phyloP scores from a whole-genome alignment of 192 early-diverging fungal genomes.

The Coemansia sp. region DNA sequence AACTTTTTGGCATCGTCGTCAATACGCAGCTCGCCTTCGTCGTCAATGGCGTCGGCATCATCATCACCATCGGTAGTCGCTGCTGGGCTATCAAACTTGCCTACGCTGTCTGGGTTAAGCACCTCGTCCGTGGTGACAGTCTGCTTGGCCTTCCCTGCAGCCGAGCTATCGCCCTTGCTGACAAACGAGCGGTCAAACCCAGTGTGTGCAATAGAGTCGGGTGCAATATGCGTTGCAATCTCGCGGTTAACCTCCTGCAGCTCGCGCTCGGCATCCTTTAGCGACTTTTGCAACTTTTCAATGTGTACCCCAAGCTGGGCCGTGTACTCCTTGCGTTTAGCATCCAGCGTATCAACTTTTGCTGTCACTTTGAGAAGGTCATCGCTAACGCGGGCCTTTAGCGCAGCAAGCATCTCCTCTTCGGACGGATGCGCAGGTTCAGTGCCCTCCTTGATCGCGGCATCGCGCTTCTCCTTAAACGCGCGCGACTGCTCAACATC shows the following conservation, averaged over 20 bases:
- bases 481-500: constrained; percentile 43
- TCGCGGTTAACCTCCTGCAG: constrained; percentile 60
- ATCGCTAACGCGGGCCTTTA: constrained; percentile 52
- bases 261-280: constrained; percentile 51
- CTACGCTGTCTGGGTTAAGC: constrained; percentile 55
- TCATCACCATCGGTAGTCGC: constrained; percentile 49
- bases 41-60: constrained; percentile 58
- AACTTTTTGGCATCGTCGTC: constrained; percentile 61
- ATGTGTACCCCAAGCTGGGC: constrained; percentile 45
- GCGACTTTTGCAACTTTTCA: constrained; percentile 37
- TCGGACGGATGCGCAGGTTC: constrained; percentile 32
- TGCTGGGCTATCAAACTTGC: constrained; percentile 17
- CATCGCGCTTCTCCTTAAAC: constrained; percentile 48
- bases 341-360: constrained; percentile 20
- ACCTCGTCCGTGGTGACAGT: constrained; percentile 66
- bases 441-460: constrained; percentile 16
- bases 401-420: constrained; percentile 55
- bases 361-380: constrained; percentile 32
- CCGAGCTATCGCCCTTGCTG: constrained; percentile 12
- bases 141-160: not conserved
- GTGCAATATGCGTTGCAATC: constrained; percentile 66
- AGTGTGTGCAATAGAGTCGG: constrained; percentile 66
- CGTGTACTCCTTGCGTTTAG: constrained; percentile 40
- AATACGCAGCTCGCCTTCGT: constrained; percentile 58
- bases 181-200: constrained; percentile 68